Conservation (phyloP, 805 yeast genomes). For the Ogataea pignaliae region DNA sequence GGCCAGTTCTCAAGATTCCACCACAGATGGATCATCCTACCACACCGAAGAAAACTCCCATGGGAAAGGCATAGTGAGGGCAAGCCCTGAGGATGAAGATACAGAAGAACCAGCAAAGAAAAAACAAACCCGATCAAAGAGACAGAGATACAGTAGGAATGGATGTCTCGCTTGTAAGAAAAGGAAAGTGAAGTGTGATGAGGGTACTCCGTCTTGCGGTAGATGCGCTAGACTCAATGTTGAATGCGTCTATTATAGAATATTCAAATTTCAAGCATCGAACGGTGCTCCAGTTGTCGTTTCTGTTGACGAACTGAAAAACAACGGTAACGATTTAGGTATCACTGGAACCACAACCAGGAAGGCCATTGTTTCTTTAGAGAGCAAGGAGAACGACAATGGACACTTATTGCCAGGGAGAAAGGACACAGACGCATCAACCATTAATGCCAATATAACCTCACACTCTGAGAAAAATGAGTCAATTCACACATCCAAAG, state of each 20-base stretch:
- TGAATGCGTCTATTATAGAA: slow-evolving; percentile 31
- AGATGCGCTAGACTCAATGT: slow-evolving; percentile 32
- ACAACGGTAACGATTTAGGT: background rate
- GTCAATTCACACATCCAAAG: background rate
- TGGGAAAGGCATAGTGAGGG: no score
- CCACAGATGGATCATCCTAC: no score
- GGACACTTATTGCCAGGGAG: background rate
- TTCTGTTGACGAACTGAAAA: no score
- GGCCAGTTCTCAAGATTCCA: no score
- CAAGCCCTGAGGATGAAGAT: background rate
- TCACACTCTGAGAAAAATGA: no score
- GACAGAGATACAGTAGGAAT: slow-evolving; percentile 35
- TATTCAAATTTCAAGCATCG: slow-evolving; percentile 23
- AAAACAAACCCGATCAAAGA: slow-evolving; percentile 15
- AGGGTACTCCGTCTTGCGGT: slow-evolving; percentile 31
- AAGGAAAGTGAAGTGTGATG: slow-evolving; percentile 36
- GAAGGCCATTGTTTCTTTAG: background rate
- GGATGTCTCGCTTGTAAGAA: slow-evolving; percentile 40
- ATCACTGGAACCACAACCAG: background rate
- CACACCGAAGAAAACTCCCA: no score
- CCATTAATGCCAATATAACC: no score
- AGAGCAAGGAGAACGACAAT: background rate
- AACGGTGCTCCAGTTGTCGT: no score
- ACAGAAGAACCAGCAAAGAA: background rate
- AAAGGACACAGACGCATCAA: background rate